phyloP scores from a whole-genome alignment of 2,329 filamentous ascomycete species.

The Cladorrhinum sp. region DNA sequence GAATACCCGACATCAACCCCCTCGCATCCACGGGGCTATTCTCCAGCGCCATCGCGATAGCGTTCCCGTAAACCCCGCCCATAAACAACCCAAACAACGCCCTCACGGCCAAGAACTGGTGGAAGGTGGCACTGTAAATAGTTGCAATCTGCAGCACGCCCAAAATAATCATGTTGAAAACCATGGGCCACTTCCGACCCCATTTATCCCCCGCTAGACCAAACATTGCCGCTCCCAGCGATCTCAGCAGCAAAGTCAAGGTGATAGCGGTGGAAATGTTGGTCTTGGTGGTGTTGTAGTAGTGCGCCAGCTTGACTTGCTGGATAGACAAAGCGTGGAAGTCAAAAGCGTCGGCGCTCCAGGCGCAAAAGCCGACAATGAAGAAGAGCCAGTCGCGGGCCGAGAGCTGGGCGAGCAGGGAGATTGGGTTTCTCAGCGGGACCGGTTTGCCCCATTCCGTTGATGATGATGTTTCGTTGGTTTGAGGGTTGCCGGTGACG shows the following conservation, averaged over 20 bases:
- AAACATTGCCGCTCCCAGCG: conserved; percentile 71
- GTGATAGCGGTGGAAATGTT: conserved; percentile 73
- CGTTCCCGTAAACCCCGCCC: conserved; percentile 71
- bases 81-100: conserved; percentile 75
- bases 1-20: conserved; percentile 76
- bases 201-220: conserved; percentile 75
- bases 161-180: conserved; percentile 67
- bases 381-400: conserved; percentile 72
- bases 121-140: conserved; percentile 70
- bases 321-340: conserved; percentile 80
- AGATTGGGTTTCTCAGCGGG: conserved; percentile 67
- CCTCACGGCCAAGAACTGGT: conserved; percentile 71
- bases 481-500: conserved; percentile 56
- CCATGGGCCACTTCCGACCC: conserved; percentile 82
- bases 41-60: conserved; percentile 74
- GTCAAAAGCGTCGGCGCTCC: conserved; percentile 81
- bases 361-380: conserved; percentile 68
- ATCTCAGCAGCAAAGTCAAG: conserved; percentile 70
- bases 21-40: conserved; percentile 56
- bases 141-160: conserved; percentile 68
- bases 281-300: conserved; percentile 53
- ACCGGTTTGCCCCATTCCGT: conserved; percentile 68
- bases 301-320: conserved; percentile 62
- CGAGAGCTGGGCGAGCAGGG: conserved; percentile 61
- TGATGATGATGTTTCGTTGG: conserved; percentile 53